These are phyloP conservation scores for Lignosus rhinocerotis DNA, from an alignment of 1,284 basidiomycete species.

Conservation along the genomic window DNA sequence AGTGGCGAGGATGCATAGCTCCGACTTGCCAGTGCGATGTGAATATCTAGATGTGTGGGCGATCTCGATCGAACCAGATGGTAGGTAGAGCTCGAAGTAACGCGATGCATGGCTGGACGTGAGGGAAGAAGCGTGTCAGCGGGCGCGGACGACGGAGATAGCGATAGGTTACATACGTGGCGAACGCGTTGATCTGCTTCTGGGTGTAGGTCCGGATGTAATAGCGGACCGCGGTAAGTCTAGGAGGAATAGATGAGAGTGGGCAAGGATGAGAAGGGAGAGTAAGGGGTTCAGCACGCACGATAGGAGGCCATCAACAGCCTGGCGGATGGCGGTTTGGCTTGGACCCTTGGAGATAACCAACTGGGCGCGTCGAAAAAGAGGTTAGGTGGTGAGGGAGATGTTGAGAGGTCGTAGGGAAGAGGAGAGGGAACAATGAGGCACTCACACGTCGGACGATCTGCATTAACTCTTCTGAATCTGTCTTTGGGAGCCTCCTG, in stretches of 20 bases:
- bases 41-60: conserved; percentile 85
- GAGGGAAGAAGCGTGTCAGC: conserved; percentile 30
- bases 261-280: conserved; percentile 21
- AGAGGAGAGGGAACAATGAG: conserved; percentile 28
- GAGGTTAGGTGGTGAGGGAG: conserved; percentile 26
- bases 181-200: conserved; percentile 84
- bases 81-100: conserved; percentile 82
- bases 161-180: conserved; percentile 63
- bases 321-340: conserved; percentile 57
- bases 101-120: conserved; percentile 74
- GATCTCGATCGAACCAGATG: conserved; percentile 82
- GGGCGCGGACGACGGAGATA: conserved; percentile 15
- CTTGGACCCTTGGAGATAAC: conserved; percentile 55
- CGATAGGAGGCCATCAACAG: conserved; percentile 74
- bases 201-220: conserved; percentile 72
- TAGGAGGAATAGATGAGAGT: conserved; percentile 33
- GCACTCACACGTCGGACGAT: conserved; percentile 73
- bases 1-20: conserved; percentile 87
- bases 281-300: conserved; percentile 42
- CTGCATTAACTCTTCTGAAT: conserved; percentile 60
- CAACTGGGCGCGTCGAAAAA: conserved; percentile 42
- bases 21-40: conserved; percentile 84
- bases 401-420: conserved; percentile 20
- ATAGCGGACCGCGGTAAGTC: conserved; percentile 69
- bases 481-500: conserved; percentile 70